A percentile compares a stretch with the other conserved stretches of the same genome.
phyloP scores from a whole-genome alignment of 352 stramenopile genomes.

The Globisporangium uncinulatum region DNA sequence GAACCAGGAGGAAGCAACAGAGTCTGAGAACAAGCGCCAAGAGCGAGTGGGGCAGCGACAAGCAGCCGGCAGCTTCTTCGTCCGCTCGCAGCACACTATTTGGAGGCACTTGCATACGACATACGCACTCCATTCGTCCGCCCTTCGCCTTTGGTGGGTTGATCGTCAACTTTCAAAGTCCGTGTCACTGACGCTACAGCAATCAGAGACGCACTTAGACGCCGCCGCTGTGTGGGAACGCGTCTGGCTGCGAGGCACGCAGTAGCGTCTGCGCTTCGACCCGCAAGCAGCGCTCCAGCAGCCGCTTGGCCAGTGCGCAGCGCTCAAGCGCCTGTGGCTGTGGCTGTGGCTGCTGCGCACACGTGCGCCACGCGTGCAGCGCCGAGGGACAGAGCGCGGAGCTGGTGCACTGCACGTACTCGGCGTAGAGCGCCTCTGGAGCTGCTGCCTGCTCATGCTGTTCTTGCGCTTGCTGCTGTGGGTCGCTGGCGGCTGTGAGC shows the following conservation, averaged over 20 bases:
- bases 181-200: too few species aligned
- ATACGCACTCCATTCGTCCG: too few species aligned
- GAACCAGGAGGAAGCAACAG: too few species aligned
- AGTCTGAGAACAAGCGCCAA: too few species aligned
- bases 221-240: constrained; percentile 30
- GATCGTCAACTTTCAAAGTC: background rate
- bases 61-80: too few species aligned
- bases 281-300: constrained; percentile 75
- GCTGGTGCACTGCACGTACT: constrained; percentile 60
- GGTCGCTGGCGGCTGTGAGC: constrained; percentile 26
- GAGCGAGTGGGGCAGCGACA: too few species aligned
- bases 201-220: background rate
- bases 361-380: constrained; percentile 46
- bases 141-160: background rate
- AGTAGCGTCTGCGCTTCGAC: constrained; percentile 60
- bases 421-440: constrained; percentile 44
- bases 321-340: constrained; percentile 30
- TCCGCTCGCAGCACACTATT: too few species aligned
- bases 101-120: too few species aligned
- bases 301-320: constrained; percentile 43
- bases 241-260: constrained; percentile 47
- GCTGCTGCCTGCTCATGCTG: constrained; percentile 1
- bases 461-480: constrained; percentile 8
- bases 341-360: constrained; percentile 37
- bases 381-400: constrained; percentile 40